These are phyloP conservation scores for Dactylorhiza incarnata DNA, from an alignment of 106 monocot genomes.

Conservation along the genomic window DNA sequence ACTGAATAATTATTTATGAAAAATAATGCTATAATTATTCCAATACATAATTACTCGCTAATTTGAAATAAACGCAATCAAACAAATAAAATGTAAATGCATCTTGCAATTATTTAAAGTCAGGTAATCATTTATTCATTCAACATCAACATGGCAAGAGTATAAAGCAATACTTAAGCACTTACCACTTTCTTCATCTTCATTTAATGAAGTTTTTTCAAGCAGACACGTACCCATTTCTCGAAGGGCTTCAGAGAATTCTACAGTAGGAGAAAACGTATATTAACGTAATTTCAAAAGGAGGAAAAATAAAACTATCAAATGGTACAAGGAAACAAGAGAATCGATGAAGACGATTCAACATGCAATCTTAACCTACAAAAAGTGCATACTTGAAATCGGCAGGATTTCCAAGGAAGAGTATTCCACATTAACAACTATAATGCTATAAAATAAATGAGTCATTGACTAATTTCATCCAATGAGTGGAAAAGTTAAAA, in stretches of 20 bases:
- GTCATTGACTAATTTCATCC: neutral
- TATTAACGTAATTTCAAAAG: neutral
- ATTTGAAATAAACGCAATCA: no score
- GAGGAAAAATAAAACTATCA: neutral
- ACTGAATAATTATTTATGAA: no score
- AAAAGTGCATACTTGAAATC: neutral
- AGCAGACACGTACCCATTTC: constrained; percentile 78
- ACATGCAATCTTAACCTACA: neutral
- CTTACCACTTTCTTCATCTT: constrained; percentile 78
- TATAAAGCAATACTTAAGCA: neutral
- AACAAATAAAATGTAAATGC: no score
- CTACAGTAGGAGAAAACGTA: constrained; percentile 17
- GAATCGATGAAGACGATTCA: neutral
- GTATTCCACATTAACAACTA: neutral
- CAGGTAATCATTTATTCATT: neutral
- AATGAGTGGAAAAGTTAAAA: neutral
- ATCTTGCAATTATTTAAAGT: no score
- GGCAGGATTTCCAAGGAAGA: neutral
- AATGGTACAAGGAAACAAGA: neutral
- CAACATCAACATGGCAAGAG: neutral
- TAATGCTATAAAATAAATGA: neutral
- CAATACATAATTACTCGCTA: no score
- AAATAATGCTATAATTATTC: no score
- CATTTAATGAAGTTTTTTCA: constrained; percentile 55
- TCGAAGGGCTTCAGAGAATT: constrained; percentile 67